Base-by-base conservation (phyloP, 352 stramenopile genomes). In the Globisporangium emineosum region DNA sequence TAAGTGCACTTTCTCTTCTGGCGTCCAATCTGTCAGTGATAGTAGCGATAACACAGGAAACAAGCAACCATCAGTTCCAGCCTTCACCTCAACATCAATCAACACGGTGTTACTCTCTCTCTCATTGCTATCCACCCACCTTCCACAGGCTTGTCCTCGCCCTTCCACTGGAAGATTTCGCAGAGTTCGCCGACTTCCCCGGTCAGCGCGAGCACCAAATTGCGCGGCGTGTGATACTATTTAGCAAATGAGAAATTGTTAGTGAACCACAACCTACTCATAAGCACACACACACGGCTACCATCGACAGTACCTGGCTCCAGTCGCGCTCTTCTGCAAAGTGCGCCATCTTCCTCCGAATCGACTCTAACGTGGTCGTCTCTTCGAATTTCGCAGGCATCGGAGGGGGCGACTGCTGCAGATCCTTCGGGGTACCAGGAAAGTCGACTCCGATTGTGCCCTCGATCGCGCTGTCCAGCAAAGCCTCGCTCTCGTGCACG, bases 131-230 rank as follows among this genome's bases (percentile, higher is more conserved):
- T 13, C 3, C 5, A 56, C 67, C 19, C 66, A 93, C 84, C 73
- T 52, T 82, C 62, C 2, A 86, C 82, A 50, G 74, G 73, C 59
- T 83, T 81, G 63, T 88, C 75, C 67, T 98, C 94, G 15, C 83
- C 89, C 51, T 90, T 89, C 95, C 95, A 99, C 78, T 99, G 96
- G 52, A 98, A 94, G n/a, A 97, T 75, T 72, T 98, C 91, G 17
- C 81, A 85, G 33, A 99, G 67, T 72, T 99, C 97, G 33, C 97
- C 96, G 2, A 98, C 79, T 78, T 99, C 96, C 21, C 96, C 95
- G 7, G 96, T 82, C 9, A 99, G 71, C 21, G 96, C 97, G 45
- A 99, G 71, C 32, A 98, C 54, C 42, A 99, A 72, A 72, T 98
- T 99, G 4, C 96, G 88, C 51, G 96, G 81, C 30, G 75, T 89